Base-by-base conservation (phyloP, 176 grass and related monocot species). In the Puya raimondii region DNA sequence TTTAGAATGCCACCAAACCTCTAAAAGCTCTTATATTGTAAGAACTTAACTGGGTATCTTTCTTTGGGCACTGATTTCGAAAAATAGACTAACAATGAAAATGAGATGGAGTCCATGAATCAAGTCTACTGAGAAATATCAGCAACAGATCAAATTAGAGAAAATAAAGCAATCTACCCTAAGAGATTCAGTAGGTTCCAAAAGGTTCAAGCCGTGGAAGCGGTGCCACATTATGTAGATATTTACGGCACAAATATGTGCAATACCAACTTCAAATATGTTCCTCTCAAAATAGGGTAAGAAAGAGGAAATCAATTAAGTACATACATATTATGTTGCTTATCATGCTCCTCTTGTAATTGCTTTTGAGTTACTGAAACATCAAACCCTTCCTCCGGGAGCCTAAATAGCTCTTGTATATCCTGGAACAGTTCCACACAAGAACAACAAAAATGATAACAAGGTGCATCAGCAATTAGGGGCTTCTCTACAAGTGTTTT, bases 341-440 rank as follows among this genome's bases (percentile, higher is more conserved):
- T 80, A 69, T 71, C 86, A 85, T 96, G 89, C 71, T 96, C 89
- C 79, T 96, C 86, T 73, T 90, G 86, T 57, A 96, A 83, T 65
- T 90, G 89, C 57, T 82, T 71, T 7, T 96, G 89, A 15, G 86
- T 84, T 9, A 89, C 74, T 6, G 93, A 92, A 79, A 97, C 76
- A 87, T 97, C 86, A 84, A 97, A 97, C 14, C 93, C 93, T 81
- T 92, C 83, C 73, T 78, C 23, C 15, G 93, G 93, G 57, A 97
- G 51, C 72, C 84, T 96, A 71, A 97, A 90, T 70, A 90, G 84
- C 74, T 92, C 86, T 52, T 74, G 70, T 67, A 90, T 72, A 51
- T 97, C 93, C 93, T 97, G 69, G 85, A 73, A 48, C 33, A 42
- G 33, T 42, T 42, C 12, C 29, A 82, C 53, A 63, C 64, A 13